phyloP scores from a whole-genome alignment of 108 stramenopile species.

The Skeletonema costatum region DNA sequence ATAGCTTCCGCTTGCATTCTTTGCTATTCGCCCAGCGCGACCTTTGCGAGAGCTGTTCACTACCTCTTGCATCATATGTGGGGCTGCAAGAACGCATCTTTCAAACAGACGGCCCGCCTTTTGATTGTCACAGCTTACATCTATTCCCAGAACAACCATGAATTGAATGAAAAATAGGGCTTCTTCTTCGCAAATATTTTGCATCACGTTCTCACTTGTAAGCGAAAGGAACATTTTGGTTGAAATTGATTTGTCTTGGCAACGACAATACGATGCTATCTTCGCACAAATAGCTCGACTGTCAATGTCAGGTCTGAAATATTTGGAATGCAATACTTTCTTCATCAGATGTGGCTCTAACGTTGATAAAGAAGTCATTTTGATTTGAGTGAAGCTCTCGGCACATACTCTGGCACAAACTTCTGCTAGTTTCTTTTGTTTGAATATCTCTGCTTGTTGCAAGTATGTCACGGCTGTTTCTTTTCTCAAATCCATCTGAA shows the following conservation, averaged over 20 bases:
- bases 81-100: constrained; percentile 40
- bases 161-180: constrained; percentile 43
- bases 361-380: constrained; percentile 27
- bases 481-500: constrained; percentile 34
- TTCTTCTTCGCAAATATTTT: constrained; percentile 29
- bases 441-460: constrained; percentile 31
- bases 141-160: constrained; percentile 28
- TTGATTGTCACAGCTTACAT: constrained; percentile 11
- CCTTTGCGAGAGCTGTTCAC: constrained; percentile 19
- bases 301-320: constrained; percentile 26
- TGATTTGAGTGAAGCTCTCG: constrained; percentile 42
- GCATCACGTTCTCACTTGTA: constrained; percentile 40
- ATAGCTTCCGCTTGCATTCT: constrained; percentile 34
- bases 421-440: constrained; percentile 34
- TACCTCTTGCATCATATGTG: constrained; percentile 25
- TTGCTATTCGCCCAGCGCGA: constrained; percentile 9
- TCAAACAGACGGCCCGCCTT: constrained; percentile 29
- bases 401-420: constrained; percentile 42
- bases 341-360: constrained; percentile 34
- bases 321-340: constrained; percentile 32
- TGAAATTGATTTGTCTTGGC: constrained; percentile 31
- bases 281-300: constrained; percentile 27
- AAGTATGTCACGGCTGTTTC: constrained; percentile 38
- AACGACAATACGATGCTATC: constrained; percentile 49
- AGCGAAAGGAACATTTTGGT: constrained; percentile 13